Conservation (phyloP, 2,329 filamentous ascomycete genomes). For the Drechslerella dactyloides region DNA sequence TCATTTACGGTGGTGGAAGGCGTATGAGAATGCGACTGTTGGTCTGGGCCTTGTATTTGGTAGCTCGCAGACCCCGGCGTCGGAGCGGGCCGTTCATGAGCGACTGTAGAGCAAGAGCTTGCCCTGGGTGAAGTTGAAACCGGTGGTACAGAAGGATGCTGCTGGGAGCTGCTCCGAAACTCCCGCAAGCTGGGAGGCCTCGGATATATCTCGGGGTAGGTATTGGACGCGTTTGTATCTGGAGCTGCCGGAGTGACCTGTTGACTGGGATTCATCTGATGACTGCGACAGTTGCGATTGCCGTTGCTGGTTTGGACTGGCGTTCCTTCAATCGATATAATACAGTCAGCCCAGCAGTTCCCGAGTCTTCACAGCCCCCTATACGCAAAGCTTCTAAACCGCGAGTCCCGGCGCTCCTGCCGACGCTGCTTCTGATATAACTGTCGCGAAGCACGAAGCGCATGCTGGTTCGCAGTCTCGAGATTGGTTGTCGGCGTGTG, state of each 20-base stretch:
- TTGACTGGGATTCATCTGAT: slow-evolving; percentile 11
- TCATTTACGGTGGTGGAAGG: slow-evolving; percentile 11
- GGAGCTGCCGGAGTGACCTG: slow-evolving; percentile 3
- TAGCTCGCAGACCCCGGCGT: background rate
- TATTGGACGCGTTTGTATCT: slow-evolving; percentile 15
- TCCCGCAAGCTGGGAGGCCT: background rate
- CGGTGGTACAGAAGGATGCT: background rate
- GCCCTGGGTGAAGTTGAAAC: background rate
- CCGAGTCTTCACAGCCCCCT: background rate
- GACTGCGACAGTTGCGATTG: background rate
- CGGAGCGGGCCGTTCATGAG: background rate
- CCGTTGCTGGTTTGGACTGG: background rate
- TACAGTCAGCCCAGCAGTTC: background rate
- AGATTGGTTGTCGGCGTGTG: background rate
- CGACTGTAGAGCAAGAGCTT: background rate
- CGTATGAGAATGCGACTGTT: background rate
- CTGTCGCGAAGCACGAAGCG: background rate
- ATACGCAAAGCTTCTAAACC: background rate
- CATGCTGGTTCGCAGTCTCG: background rate
- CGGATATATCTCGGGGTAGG: background rate
- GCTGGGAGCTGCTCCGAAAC: background rate
- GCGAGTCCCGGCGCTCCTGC: background rate
- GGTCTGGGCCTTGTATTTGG: background rate
- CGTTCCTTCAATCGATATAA: background rate
- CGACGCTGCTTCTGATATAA: background rate